Evolutionary conservation across 805 yeast genomes (phyloP).

Genomic region (Barnettozyma salicaria): DNA sequence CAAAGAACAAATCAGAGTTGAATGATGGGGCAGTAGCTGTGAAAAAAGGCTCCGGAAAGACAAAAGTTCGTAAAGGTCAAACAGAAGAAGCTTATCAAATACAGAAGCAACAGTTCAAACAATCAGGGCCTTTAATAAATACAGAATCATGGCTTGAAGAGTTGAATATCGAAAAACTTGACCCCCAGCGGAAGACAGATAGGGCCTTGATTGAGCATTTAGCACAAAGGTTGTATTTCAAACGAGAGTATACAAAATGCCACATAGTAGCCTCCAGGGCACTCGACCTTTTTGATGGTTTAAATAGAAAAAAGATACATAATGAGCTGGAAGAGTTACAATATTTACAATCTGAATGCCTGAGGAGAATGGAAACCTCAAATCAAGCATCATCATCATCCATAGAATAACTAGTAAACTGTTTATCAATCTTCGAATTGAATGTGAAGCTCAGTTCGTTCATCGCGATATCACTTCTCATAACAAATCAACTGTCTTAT

Average conservation of each 20-base stretch:
- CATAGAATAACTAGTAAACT: background rate
- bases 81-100: constrained; percentile 51
- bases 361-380: constrained; percentile 19
- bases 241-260: constrained; percentile 47
- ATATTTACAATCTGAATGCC: constrained; percentile 38
- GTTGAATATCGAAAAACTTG: constrained; percentile 23
- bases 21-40: constrained; percentile 37
- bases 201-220: constrained; percentile 51
- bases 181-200: constrained; percentile 42
- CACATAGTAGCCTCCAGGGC: constrained; percentile 37
- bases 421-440: background rate
- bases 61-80: constrained; percentile 61
- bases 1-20: constrained; percentile 18
- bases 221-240: constrained; percentile 58
- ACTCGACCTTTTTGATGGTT: constrained; percentile 29
- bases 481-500: constrained; percentile 9
- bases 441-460: too few species aligned
- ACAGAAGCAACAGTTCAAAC: constrained; percentile 46
- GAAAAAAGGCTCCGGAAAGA: constrained; percentile 40
- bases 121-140: constrained; percentile 53
- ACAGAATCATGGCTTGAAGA: constrained; percentile 39
- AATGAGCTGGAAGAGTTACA: constrained; percentile 48
- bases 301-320: constrained; percentile 38
- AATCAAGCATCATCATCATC: background rate
- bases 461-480: background rate